phyloP scores from a whole-genome alignment of 257 asterid genomes.

The Mitragyna speciosa region DNA sequence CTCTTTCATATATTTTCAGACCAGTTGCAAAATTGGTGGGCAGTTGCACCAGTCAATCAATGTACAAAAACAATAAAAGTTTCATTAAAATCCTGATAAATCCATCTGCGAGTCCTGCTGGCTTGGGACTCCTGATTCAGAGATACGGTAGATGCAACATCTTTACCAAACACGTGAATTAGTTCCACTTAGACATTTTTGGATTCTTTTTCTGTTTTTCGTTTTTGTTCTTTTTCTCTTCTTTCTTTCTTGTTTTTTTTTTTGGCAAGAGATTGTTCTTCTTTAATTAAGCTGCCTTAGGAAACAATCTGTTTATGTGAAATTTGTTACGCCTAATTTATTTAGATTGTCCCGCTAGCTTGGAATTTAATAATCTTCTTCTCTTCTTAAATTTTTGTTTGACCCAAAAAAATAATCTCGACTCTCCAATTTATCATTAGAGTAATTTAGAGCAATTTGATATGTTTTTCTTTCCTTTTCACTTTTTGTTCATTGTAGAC shows the following conservation, averaged over 20 bases:
- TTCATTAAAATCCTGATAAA: background rate
- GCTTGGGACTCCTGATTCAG: background rate
- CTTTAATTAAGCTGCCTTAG: background rate
- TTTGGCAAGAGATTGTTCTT: too few species aligned
- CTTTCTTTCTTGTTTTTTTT: too few species aligned
- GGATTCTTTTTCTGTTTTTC: background rate
- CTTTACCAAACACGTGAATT: constrained; percentile 13
- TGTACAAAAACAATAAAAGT: background rate
- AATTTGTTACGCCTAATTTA: too few species aligned
- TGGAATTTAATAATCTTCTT: too few species aligned
- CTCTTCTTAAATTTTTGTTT: too few species aligned
- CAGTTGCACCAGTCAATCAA: background rate
- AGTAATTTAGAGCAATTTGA: too few species aligned
- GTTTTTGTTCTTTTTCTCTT: background rate
- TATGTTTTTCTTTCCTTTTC: too few species aligned
- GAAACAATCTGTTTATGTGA: too few species aligned
- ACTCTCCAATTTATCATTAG: too few species aligned
- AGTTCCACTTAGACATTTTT: background rate
- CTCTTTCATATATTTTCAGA: background rate
- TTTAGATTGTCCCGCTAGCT: too few species aligned
- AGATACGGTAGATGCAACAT: constrained; percentile 4
- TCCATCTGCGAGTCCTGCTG: background rate
- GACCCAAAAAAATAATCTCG: too few species aligned
- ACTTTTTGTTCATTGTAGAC: too few species aligned
- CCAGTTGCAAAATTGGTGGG: background rate